A percentile compares a stretch with the other conserved stretches of the same genome.
Conservation (phyloP, 768 basidiomycete genomes). For the Podaxis pistillaris region DNA sequence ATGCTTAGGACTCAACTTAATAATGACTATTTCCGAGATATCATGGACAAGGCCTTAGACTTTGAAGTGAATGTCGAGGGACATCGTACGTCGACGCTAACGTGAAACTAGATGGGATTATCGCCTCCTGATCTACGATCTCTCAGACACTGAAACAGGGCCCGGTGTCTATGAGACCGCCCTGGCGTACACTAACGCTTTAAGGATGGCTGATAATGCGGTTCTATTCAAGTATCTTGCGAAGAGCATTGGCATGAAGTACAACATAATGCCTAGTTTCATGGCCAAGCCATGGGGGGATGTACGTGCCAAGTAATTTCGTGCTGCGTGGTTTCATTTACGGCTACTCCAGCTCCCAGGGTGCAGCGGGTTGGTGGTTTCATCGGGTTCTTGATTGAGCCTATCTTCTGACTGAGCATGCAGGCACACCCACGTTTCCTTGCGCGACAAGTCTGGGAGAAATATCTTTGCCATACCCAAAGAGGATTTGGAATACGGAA, state of each 20-base stretch:
- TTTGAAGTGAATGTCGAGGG: conserved; percentile 86
- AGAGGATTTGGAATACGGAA: conserved; percentile 56
- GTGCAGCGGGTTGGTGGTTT: conserved; percentile 73
- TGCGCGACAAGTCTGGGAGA: conserved; percentile 62
- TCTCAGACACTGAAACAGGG: conserved; percentile 86
- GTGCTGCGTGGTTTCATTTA: not conserved
- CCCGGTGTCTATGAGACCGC: conserved; percentile 89
- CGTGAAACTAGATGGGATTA: not conserved
- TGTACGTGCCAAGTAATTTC: conserved; percentile 42
- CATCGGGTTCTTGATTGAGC: not conserved
- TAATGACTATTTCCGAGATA: conserved; percentile 81
- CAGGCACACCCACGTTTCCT: conserved; percentile 90
- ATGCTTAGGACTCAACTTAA: conserved; percentile 89
- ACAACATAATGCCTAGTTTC: conserved; percentile 90
- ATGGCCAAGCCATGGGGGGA: conserved; percentile 98
- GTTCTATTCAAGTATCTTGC: conserved; percentile 89
- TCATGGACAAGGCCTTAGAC: conserved; percentile 71
- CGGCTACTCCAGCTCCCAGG: conserved; percentile 75
- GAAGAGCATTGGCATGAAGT: conserved; percentile 89
- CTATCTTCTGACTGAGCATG: not conserved
- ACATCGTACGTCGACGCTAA: conserved; percentile 56
- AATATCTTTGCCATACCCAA: conserved; percentile 81
- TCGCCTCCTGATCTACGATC: not conserved
- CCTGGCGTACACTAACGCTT: conserved; percentile 75
- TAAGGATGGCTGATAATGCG: conserved; percentile 89